A percentile compares a stretch with the other conserved stretches of the same genome.
Conservation (phyloP, 345 rosid genomes). For the Acer saccharum region DNA sequence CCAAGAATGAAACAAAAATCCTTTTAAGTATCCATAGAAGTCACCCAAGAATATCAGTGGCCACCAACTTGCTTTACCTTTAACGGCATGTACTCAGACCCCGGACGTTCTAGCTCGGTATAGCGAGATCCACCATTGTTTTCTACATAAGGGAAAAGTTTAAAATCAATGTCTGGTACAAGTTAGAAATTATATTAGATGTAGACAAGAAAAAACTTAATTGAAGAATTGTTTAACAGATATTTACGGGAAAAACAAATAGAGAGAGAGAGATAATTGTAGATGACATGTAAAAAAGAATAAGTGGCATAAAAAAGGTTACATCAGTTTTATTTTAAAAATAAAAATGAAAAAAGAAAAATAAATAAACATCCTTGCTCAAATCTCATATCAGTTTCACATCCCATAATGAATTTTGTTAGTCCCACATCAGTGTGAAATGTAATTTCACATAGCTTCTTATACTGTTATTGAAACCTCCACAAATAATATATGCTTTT, state of each 20-base stretch:
- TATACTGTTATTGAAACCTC: not conserved
- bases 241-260: not conserved
- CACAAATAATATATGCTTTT: not conserved
- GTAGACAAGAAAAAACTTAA: slow-evolving; percentile 7
- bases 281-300: not conserved
- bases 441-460: not conserved
- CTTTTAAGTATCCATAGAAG: slow-evolving; percentile 3
- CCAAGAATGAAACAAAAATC: not conserved
- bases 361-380: not conserved
- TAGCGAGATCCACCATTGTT: slow-evolving; percentile 64
- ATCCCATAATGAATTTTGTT: not conserved
- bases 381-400: not conserved
- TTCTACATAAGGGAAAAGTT: slow-evolving; percentile 40
- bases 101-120: slow-evolving; percentile 72
- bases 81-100: slow-evolving; percentile 63
- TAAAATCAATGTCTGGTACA: not conserved
- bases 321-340: too few relatives aligned
- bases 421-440: not conserved
- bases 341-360: not conserved
- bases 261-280: not conserved
- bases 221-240: not conserved
- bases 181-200: slow-evolving; percentile 2
- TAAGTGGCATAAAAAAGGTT: not conserved
- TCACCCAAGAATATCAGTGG: not conserved
- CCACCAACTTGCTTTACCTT: slow-evolving; percentile 41